phyloP scores from a whole-genome alignment of 2,329 filamentous ascomycete species.

The Phaeosphaeria sp. region DNA sequence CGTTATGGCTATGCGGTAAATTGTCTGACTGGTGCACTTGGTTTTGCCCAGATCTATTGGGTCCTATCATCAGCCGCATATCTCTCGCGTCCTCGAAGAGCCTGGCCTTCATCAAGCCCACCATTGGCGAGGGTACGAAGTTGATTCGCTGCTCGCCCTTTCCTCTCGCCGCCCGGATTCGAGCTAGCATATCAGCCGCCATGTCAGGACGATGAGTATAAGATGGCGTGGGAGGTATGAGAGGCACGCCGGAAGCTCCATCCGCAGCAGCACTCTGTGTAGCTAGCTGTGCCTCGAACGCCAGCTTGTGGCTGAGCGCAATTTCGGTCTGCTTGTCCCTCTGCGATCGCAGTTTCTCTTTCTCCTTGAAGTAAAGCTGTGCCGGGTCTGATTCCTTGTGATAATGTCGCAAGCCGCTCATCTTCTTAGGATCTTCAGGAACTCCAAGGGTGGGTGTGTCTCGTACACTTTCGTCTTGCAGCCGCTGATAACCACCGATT shows the following conservation, averaged over 20 bases:
- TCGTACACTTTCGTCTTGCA: constrained; percentile 26
- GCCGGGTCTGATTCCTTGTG: constrained; percentile 30
- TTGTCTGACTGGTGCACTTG: not conserved
- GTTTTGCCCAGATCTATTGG: not conserved
- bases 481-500: constrained; percentile 34
- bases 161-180: constrained; percentile 6
- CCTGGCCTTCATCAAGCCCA: constrained; percentile 27
- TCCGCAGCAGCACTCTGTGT: constrained; percentile 9
- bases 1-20: not conserved
- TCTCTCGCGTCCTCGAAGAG: constrained; percentile 22
- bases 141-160: constrained; percentile 16
- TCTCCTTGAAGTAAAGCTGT: constrained; percentile 19
- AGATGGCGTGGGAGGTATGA: constrained; percentile 32
- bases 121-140: constrained; percentile 22
- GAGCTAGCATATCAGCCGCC: constrained; percentile 13
- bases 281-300: constrained; percentile 31
- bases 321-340: constrained; percentile 34
- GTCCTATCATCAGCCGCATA: not conserved
- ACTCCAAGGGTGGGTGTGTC: constrained; percentile 20
- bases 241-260: constrained; percentile 22
- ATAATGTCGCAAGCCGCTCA: constrained; percentile 32
- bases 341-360: constrained; percentile 15
- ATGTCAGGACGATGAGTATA: constrained; percentile 10
- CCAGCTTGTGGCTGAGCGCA: constrained; percentile 33
- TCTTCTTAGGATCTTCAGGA: constrained; percentile 5